Evolutionary conservation across 2,329 filamentous ascomycete genomes (phyloP), one percentile per base, ranked within the genome.

Genomic region (Escovopsis weberi): DNA sequence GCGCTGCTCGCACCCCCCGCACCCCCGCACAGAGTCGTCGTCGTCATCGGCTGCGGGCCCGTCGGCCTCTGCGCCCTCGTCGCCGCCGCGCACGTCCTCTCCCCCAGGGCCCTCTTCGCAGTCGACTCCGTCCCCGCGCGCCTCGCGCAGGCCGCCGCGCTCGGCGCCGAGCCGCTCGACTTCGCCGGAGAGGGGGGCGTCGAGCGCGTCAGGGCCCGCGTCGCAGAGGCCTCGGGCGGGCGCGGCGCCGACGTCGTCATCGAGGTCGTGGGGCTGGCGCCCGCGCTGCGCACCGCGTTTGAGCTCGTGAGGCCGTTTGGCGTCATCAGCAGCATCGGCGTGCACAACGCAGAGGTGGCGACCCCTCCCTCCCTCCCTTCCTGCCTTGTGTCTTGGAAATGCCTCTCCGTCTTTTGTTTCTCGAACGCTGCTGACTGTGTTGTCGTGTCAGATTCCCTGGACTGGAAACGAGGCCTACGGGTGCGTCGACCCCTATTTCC

Each of bases 241-340:
- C 71, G 88, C 34, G 88, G 88, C 6, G 87, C 87, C 12, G 88
- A 95, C 62, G 78, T 85, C 15, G 78, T 91, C 2, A 78, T 94
- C 50, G 83, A 88, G 59, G 80, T 85, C 6, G 83, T 87, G 26
- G 82, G 82, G 0, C 62, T 80, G 46, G 78, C 75, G 42, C 72
- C 78, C 33, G 83, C 82, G 2, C 60, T 87, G 55, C 74, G 70
- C 53, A 83, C 78, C 33, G 82, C 75, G 0, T 86, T 79, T 58
- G 80, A 86, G 30, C 59, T 86, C 15, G 58, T 87, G 44, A 70
- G 83, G 42, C 80, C 82, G 1, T 87, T 78, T 65, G 82, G 82
- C 5, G 73, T 72, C 35, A 82, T 87, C 50, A 80, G 77, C 51
- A 85, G 79, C 53, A 82, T 86, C 45, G 82, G 82, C 4, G 82